A percentile compares a stretch with the other conserved stretches of the same genome.
These are phyloP conservation scores for Gillenia trifoliata DNA, from an alignment of 306 rosid species.

Conservation along the genomic window DNA sequence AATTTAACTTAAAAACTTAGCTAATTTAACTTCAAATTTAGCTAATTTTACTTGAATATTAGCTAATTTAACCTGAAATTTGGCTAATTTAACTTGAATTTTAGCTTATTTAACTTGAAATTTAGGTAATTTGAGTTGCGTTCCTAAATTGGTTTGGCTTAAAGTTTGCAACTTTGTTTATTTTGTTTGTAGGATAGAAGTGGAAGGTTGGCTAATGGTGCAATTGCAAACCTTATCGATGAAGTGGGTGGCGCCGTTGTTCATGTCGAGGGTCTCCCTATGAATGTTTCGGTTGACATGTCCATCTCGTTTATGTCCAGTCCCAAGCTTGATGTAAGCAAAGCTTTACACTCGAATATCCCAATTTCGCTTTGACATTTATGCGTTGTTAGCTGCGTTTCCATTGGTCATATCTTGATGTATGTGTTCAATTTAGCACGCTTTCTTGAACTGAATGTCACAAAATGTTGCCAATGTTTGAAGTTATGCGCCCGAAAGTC, in stretches of 20 bases:
- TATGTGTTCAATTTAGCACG: background rate
- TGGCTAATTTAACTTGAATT: background rate
- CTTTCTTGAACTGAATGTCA: too few relatives aligned
- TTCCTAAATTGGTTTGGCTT: background rate
- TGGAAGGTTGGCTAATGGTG: slow-evolving; percentile 66
- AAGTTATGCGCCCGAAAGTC: background rate
- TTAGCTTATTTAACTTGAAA: background rate
- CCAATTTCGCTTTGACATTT: background rate
- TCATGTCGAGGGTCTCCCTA: slow-evolving; percentile 61
- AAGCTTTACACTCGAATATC: background rate
- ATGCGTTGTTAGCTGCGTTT: background rate
- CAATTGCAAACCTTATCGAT: slow-evolving; percentile 78
- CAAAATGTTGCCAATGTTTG: background rate
- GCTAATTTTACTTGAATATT: background rate
- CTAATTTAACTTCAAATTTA: background rate
- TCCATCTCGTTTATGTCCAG: slow-evolving; percentile 61
- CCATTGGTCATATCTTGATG: background rate
- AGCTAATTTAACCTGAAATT: background rate
- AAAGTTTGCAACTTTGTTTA: background rate
- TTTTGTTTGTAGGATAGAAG: slow-evolving; percentile 45
- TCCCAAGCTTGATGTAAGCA: slow-evolving; percentile 56
- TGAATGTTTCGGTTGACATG: slow-evolving; percentile 89
- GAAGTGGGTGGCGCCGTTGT: slow-evolving; percentile 59
- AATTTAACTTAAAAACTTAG: background rate
- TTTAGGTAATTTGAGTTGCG: background rate